These are phyloP conservation scores for Neopestalotiopsis rosae DNA, from an alignment of 2,329 filamentous ascomycete genomes.

Conservation along the genomic window DNA sequence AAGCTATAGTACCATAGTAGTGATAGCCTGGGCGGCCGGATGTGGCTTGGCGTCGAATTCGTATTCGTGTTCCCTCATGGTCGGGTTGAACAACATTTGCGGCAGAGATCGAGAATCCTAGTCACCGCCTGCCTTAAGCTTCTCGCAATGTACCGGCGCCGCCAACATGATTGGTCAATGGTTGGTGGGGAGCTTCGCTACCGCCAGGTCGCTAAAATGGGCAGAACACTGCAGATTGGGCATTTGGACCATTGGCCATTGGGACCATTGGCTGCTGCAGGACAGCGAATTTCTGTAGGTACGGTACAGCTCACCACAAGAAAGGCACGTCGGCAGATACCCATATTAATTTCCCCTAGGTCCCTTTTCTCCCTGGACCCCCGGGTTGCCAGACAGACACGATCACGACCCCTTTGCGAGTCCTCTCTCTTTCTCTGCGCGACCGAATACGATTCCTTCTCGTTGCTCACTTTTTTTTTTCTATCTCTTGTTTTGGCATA, in stretches of 20 bases:
- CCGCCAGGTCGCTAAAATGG: neutral
- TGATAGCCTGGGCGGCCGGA: neutral
- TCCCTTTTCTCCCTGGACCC: neutral
- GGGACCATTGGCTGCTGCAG: neutral
- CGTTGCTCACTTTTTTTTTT: neutral
- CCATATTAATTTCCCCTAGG: slow-evolving; percentile 16
- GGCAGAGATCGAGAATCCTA: neutral
- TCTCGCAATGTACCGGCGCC: neutral
- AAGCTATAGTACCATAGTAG: neutral
- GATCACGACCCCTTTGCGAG: slow-evolving; percentile 12
- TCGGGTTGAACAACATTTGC: neutral
- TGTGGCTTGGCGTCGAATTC: slow-evolving; percentile 11
- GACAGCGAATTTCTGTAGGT: neutral
- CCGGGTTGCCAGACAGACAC: neutral
- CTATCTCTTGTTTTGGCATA: neutral
- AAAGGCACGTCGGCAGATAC: slow-evolving; percentile 7
- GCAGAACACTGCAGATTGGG: neutral
- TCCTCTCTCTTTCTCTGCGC: neutral
- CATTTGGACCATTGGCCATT: neutral
- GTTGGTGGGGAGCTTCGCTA: slow-evolving; percentile 8
- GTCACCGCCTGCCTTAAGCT: neutral
- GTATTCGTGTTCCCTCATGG: slow-evolving; percentile 12
- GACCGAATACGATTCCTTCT: slow-evolving; percentile 13
- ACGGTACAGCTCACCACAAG: neutral
- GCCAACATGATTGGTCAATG: slow-evolving; percentile 5